A percentile compares a stretch with the other conserved stretches of the same genome.
Evolutionary conservation across 495 filamentous ascomycete species (phyloP).

Genomic region (Aspergillus heteromorphus): DNA sequence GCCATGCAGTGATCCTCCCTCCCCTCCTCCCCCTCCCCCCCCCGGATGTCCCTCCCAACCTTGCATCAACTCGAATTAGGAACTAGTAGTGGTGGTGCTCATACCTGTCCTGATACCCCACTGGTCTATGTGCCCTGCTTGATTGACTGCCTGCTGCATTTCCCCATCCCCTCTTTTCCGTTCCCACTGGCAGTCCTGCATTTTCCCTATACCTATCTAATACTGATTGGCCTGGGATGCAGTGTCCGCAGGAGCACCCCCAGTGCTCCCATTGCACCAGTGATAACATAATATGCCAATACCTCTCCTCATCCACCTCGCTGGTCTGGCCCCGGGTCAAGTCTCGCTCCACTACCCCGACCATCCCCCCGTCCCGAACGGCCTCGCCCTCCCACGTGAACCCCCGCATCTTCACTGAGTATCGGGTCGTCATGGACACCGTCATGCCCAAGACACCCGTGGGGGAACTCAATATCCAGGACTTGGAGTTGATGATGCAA

Average conservation of each 20-base stretch:
- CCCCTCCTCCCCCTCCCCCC: background rate
- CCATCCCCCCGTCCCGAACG: constrained; percentile 11
- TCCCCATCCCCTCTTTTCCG: background rate
- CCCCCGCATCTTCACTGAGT: constrained; percentile 6
- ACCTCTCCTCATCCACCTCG: constrained; percentile 22
- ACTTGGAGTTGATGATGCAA: constrained; percentile 44
- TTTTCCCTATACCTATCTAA: background rate
- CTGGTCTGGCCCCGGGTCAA: constrained; percentile 22
- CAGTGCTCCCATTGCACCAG: constrained; percentile 31
- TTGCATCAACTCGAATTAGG: too few relatives aligned
- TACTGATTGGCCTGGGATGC: constrained; percentile 14
- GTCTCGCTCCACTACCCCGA: constrained; percentile 14
- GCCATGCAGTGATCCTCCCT: background rate
- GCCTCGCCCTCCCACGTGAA: constrained; percentile 7
- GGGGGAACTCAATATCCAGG: constrained; percentile 20
- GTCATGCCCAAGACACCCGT: background rate
- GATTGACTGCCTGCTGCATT: too few relatives aligned
- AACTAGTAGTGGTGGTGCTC: too few relatives aligned
- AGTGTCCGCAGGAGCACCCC: constrained; percentile 10
- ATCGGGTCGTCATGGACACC: constrained; percentile 10
- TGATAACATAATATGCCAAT: constrained; percentile 30
- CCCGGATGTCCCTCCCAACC: too few relatives aligned
- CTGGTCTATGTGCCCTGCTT: too few relatives aligned
- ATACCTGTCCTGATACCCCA: too few relatives aligned
- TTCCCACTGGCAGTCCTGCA: background rate